Percentiles rank a stretch among this genome's conserved stretches.
phyloP scores from a whole-genome alignment of 192 early-diverging fungal genomes.

The Coemansia sp. region DNA sequence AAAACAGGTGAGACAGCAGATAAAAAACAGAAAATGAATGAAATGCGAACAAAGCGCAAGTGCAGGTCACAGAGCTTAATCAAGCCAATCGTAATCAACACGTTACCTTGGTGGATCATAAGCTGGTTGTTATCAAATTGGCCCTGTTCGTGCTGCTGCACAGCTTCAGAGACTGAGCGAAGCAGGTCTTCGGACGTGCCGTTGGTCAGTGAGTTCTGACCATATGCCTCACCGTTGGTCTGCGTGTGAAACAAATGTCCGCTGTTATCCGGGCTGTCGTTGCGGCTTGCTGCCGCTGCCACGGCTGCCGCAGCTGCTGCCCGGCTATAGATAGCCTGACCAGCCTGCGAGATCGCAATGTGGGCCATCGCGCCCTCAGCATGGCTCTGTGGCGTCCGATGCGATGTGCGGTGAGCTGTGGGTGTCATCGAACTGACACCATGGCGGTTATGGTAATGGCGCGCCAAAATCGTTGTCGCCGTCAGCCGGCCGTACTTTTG shows the following conservation, averaged over 20 bases:
- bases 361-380: slow-evolving; percentile 9
- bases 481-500: slow-evolving; percentile 51
- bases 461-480: slow-evolving; percentile 48
- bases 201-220: slow-evolving; percentile 17
- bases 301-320: slow-evolving; percentile 38
- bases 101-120: slow-evolving; percentile 38
- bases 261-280: slow-evolving; percentile 14
- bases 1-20: neutral
- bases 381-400: neutral
- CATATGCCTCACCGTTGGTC: slow-evolving; percentile 24
- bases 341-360: slow-evolving; percentile 26
- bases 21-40: neutral
- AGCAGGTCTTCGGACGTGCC: slow-evolving; percentile 28
- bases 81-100: neutral
- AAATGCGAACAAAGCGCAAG: too few species aligned
- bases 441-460: slow-evolving; percentile 50
- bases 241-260: slow-evolving; percentile 30
- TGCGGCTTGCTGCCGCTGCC: slow-evolving; percentile 29
- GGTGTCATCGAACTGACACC: slow-evolving; percentile 27
- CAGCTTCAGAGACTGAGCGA: slow-evolving; percentile 33
- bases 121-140: slow-evolving; percentile 38
- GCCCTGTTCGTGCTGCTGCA: slow-evolving; percentile 16
- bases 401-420: slow-evolving; percentile 17
- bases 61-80: neutral
- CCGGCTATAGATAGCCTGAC: slow-evolving; percentile 27